phyloP scores from a whole-genome alignment of 208 protist species.

The Trypanosoma melophagium region DNA sequence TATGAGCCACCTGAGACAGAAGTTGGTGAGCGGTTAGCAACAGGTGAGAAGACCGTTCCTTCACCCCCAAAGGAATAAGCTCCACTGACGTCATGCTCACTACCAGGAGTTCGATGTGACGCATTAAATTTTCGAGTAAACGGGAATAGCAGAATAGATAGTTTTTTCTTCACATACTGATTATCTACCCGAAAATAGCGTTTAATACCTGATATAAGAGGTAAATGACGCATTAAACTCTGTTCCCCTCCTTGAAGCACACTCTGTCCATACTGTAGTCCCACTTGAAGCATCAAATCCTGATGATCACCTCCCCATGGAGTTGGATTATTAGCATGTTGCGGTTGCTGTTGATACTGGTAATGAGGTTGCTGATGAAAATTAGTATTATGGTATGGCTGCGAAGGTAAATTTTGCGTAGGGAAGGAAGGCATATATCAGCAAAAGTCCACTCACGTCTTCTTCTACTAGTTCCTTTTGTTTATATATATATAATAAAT shows the following conservation, averaged over 20 bases:
- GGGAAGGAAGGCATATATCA: conserved; percentile 17
- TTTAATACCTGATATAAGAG: conserved; percentile 48
- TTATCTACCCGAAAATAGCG: conserved; percentile 82
- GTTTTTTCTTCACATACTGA: conserved; percentile 72
- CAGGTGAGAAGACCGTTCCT: neutral
- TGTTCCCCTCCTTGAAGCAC: conserved; percentile 65
- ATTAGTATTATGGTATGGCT: neutral
- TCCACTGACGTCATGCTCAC: conserved; percentile 13
- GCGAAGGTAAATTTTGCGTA: neutral
- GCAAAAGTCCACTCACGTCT: too few species aligned
- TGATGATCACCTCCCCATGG: conserved; percentile 6
- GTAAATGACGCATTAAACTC: conserved; percentile 43
- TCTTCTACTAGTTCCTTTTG: too few species aligned
- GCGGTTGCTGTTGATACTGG: neutral
- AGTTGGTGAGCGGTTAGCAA: conserved; percentile 6
- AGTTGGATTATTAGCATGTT: neutral
- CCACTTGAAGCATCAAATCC: conserved; percentile 72
- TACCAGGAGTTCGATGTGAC: conserved; percentile 17
- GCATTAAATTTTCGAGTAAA: conserved; percentile 44
- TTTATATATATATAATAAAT: too few species aligned
- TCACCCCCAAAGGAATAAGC: conserved; percentile 16
- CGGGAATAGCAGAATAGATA: conserved; percentile 68
- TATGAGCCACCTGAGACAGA: conserved; percentile 9
- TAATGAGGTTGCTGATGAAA: too few species aligned
- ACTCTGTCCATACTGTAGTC: conserved; percentile 75